Conservation (phyloP, 257 asterid genomes). For the Solanum raphanifolium region DNA sequence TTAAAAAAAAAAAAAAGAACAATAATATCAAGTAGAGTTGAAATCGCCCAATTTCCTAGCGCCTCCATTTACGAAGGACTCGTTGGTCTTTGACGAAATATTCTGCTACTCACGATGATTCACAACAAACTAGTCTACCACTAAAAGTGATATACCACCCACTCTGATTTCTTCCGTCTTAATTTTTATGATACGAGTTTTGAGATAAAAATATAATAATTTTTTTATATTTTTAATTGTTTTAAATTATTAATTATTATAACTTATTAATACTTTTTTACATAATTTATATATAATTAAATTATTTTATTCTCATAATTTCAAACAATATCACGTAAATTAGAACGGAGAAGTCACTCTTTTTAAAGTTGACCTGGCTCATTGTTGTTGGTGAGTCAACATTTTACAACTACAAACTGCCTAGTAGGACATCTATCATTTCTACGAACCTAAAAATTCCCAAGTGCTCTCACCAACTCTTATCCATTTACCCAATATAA, state of each 20-base stretch:
- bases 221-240: too few species aligned
- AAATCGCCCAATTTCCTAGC: neutral
- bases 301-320: neutral
- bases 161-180: accelerated
- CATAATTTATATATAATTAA: too few species aligned
- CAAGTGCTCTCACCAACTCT: neutral
- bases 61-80: neutral
- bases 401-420: neutral
- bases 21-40: neutral
- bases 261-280: too few species aligned
- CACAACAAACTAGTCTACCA: neutral
- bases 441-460: neutral
- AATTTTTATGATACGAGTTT: neutral
- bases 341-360: accelerated
- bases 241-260: too few species aligned
- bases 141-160: neutral
- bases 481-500: neutral
- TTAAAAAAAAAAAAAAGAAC: neutral
- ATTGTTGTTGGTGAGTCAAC: neutral
- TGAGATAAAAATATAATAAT: too few species aligned
- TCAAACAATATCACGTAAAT: accelerated
- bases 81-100: neutral
- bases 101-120: neutral
- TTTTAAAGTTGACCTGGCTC: neutral
- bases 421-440: neutral